phyloP scores from a whole-genome alignment of 1,284 basidiomycete species.

The Leccinum subfulvum region DNA sequence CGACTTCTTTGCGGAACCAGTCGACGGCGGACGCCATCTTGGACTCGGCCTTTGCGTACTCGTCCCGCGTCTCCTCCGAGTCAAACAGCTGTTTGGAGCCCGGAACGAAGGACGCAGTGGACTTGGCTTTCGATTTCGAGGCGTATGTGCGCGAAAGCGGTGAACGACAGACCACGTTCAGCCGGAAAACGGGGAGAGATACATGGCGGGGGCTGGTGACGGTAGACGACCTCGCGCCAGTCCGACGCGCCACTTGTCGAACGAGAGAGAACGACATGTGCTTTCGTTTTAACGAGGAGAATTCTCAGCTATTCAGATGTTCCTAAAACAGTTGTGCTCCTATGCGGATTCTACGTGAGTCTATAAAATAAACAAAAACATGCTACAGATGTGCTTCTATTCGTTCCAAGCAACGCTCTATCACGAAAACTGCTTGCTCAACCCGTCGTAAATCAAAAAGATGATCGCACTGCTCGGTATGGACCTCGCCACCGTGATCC shows the following conservation, averaged over 20 bases:
- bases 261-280: constrained; percentile 13
- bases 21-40: constrained; percentile 64
- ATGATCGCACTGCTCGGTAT: constrained; percentile 91
- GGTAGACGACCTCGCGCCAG: constrained; percentile 2
- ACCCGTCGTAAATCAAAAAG: constrained; percentile 85
- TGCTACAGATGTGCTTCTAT: constrained; percentile 4
- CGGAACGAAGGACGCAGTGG: constrained; percentile 54
- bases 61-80: constrained; percentile 45
- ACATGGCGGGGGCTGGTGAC: not conserved
- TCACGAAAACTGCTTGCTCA: constrained; percentile 56
- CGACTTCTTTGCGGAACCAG: constrained; percentile 71
- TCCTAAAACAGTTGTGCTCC: constrained; percentile 4
- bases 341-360: not conserved
- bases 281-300: not conserved
- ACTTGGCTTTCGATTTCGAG: constrained; percentile 37
- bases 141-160: constrained; percentile 27
- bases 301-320: not conserved
- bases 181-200: not conserved
- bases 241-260: constrained; percentile 14
- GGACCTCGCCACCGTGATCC: constrained; percentile 84
- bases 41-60: constrained; percentile 58
- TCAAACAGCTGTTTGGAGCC: constrained; percentile 56
- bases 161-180: not conserved
- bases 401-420: constrained; percentile 3
- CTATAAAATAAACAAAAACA: not conserved